Evolutionary conservation across 192 early-diverging fungal species (phyloP).

Genomic region (Coemansia sp.): DNA sequence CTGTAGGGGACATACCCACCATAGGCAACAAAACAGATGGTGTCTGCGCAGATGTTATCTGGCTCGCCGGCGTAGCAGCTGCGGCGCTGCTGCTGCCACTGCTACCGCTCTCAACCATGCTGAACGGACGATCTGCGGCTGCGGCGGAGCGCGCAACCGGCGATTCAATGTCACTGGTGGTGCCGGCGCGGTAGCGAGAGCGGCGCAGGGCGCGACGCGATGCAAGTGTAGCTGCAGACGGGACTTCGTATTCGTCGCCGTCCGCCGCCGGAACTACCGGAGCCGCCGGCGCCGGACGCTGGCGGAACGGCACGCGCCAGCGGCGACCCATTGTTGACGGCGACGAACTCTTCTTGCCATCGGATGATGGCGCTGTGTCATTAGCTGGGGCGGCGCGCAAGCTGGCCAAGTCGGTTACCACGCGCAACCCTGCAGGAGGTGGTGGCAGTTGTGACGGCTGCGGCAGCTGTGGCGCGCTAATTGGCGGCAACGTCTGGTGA

Average conservation of each 20-base stretch:
- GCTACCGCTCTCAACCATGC: slow-evolving; percentile 49
- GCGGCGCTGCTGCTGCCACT: slow-evolving; percentile 20
- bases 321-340: slow-evolving; percentile 32
- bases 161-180: slow-evolving; percentile 55
- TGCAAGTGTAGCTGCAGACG: not conserved
- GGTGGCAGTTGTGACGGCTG: slow-evolving; percentile 11
- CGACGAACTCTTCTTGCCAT: slow-evolving; percentile 37
- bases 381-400: slow-evolving; percentile 15
- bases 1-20: not conserved
- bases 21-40: not conserved
- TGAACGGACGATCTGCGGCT: slow-evolving; percentile 31
- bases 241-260: not conserved
- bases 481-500: not conserved
- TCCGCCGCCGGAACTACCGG: not conserved
- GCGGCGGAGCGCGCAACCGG: slow-evolving; percentile 13
- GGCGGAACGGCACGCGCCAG: slow-evolving; percentile 50
- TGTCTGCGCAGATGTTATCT: not conserved
- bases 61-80: not conserved
- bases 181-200: slow-evolving; percentile 46
- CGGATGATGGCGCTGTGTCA: slow-evolving; percentile 15
- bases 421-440: slow-evolving; percentile 19
- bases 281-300: slow-evolving; percentile 10
- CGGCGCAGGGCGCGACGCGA: slow-evolving; percentile 18
- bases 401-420: slow-evolving; percentile 38
- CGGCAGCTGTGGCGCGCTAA: slow-evolving; percentile 1